Conservation (phyloP, 2,329 filamentous ascomycete genomes). For the Xylaria digitata region DNA sequence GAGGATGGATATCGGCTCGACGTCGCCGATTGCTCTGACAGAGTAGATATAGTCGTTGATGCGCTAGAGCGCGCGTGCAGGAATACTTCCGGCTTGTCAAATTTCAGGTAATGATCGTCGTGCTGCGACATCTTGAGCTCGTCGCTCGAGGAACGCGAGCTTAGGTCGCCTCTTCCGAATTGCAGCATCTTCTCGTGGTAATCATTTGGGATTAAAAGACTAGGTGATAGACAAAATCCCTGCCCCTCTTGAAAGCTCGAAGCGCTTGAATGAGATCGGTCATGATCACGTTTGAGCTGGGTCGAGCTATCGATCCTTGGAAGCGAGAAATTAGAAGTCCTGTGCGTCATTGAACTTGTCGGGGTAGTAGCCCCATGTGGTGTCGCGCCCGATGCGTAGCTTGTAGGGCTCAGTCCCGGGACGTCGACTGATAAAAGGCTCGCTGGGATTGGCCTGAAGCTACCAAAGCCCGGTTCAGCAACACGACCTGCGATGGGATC, state of each 20-base stretch:
- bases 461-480: slow-evolving; percentile 29
- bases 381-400: slow-evolving; percentile 57
- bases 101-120: slow-evolving; percentile 52
- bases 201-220: slow-evolving; percentile 70
- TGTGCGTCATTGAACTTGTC: slow-evolving; percentile 50
- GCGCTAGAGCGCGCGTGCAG: slow-evolving; percentile 62
- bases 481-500: slow-evolving; percentile 3
- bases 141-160: slow-evolving; percentile 49
- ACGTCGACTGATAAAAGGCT: slow-evolving; percentile 54
- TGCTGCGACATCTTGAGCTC: slow-evolving; percentile 40
- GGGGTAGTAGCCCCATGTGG: slow-evolving; percentile 60
- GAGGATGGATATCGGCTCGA: slow-evolving; percentile 65
- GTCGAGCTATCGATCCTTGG: slow-evolving; percentile 55
- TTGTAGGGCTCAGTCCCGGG: slow-evolving; percentile 62
- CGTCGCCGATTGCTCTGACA: slow-evolving; percentile 58
- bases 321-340: slow-evolving; percentile 64
- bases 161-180: slow-evolving; percentile 48
- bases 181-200: slow-evolving; percentile 66
- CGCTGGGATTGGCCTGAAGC: slow-evolving; percentile 28
- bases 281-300: slow-evolving; percentile 50
- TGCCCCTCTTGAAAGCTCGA: slow-evolving; percentile 70
- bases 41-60: slow-evolving; percentile 64
- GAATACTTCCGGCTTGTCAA: slow-evolving; percentile 51
- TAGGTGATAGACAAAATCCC: slow-evolving; percentile 69
- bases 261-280: slow-evolving; percentile 59